Evolutionary conservation across 192 early-diverging fungal species (phyloP), one percentile per base, ranked within the genome.

Genomic region (Umbelopsis vinacea): DNA sequence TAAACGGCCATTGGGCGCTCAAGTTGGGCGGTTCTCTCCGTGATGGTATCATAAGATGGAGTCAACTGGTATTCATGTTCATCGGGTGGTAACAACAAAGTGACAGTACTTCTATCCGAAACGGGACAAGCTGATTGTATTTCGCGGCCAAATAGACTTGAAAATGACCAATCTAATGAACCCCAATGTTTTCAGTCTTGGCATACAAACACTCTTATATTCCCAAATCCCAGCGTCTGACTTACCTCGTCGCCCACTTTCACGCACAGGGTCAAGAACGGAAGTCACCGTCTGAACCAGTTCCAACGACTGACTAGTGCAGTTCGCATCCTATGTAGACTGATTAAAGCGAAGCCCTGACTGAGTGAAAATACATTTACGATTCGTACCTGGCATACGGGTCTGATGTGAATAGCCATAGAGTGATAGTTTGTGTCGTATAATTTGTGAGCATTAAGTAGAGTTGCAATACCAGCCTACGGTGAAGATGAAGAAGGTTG

Each of bases 391-490:
- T 75, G 70, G 69, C 88, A 90, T 14, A 77, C 70, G 7, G 88
- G 84, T 35, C 74, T 79, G 12, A 95, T 80, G 52, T 90, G 88
- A 38, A 95, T 86, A 12, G 86, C 85, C 92, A 98, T 96, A 7
- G 96, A 94, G 73, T 97, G 94, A 71, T 91, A 98, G 74, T 95
- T 86, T 35, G 91, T 87, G 74, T 98, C 94, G 79, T 92, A 99
- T 2, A 99, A 83, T 40, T 90, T 86, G 80, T 99, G 92, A 17
- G 93, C 91, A 76, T 99, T 98, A 55, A 98, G 87, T 50, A 98
- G 81, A 22, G 85, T 82, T 6, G 94, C 89, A n/a, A 98, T 81
- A 11, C 97, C 97, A 68, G 94, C 89, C 85, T 94, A 17, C 17
- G 11, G 21, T 45, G 21, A 50, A 24, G 46, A 7, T 45, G 21